Percentiles rank a stretch among this genome's conserved stretches.
Conservation (phyloP, 768 basidiomycete genomes). For the Boletus fagicola region DNA sequence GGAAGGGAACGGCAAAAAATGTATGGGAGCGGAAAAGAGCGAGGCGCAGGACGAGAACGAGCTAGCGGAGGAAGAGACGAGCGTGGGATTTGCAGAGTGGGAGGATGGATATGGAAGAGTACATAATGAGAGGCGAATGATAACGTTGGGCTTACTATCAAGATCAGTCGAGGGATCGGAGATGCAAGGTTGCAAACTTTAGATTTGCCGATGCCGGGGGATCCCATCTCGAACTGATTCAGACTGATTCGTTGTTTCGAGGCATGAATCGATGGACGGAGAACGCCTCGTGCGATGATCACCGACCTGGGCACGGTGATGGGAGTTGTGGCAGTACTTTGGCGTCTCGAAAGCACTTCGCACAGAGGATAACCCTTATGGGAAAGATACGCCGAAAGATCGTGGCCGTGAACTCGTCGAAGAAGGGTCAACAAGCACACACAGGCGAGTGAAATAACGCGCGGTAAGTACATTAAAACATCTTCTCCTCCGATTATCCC, state of each 20-base stretch:
- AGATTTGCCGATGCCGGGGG: constrained; percentile 30
- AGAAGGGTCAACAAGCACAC: constrained; percentile 32
- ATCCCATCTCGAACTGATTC: constrained; percentile 17
- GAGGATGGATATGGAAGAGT: constrained; percentile 18
- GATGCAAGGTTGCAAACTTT: constrained; percentile 32
- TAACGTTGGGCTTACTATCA: constrained; percentile 32
- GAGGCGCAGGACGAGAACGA: not conserved
- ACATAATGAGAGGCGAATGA: constrained; percentile 29
- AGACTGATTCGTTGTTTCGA: not conserved
- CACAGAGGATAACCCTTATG: constrained; percentile 30
- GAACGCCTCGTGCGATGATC: constrained; percentile 28
- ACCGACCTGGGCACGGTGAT: constrained; percentile 19
- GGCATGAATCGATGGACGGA: not conserved
- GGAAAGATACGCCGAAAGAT: constrained; percentile 32
- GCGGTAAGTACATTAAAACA: constrained; percentile 21
- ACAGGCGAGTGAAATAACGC: constrained; percentile 24
- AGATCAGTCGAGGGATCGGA: constrained; percentile 32
- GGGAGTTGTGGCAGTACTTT: constrained; percentile 26
- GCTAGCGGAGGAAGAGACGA: not conserved
- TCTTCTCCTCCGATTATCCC: constrained; percentile 9
- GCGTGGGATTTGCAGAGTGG: constrained; percentile 32
- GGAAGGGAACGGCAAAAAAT: too few species aligned
- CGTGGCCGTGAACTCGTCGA: constrained; percentile 16
- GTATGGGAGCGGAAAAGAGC: not conserved
- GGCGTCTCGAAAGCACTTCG: constrained; percentile 19